Percentiles rank a stretch among this genome's conserved stretches.
These are phyloP conservation scores for Plasmodium sp. DNA, from an alignment of 169 alveolate species.

Conservation along the genomic window DNA sequence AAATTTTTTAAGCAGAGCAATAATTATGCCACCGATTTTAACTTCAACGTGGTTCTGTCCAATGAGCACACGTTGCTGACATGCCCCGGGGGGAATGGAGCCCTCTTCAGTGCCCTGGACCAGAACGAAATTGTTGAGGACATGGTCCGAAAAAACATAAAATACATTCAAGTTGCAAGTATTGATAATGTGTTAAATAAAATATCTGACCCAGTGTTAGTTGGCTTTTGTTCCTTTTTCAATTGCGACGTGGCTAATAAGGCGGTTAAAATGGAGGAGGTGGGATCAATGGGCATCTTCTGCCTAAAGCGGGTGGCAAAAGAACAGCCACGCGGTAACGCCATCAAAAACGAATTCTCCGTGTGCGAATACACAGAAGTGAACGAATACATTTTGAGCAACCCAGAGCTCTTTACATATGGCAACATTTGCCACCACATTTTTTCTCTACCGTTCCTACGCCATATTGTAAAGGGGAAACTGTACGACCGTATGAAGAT, in stretches of 20 bases:
- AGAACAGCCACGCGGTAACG: not conserved
- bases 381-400: conserved; percentile 8
- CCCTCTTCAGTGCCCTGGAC: conserved; percentile 76
- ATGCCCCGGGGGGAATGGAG: conserved; percentile 83
- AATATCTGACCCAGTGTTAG: conserved; percentile 62
- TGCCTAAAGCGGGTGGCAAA: conserved; percentile 18
- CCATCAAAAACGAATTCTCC: not conserved
- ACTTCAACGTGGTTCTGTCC: conserved; percentile 26
- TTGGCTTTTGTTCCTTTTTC: conserved; percentile 41
- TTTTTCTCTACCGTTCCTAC: conserved; percentile 76
- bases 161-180: conserved; percentile 61
- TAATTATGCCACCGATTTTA: conserved; percentile 37
- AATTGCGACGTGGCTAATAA: conserved; percentile 63
- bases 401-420: conserved; percentile 49
- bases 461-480: conserved; percentile 69
- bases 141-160: conserved; percentile 36
- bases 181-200: conserved; percentile 71
- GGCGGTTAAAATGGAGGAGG: conserved; percentile 27
- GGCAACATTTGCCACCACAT: conserved; percentile 86
- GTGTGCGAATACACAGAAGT: conserved; percentile 74
- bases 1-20: conserved; percentile 75
- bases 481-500: conserved; percentile 74
- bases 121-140: conserved; percentile 38
- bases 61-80: conserved; percentile 8
- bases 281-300: conserved; percentile 50